Base-by-base conservation (phyloP, 2,329 filamentous ascomycete genomes). In the Curvularia verruculosa region DNA sequence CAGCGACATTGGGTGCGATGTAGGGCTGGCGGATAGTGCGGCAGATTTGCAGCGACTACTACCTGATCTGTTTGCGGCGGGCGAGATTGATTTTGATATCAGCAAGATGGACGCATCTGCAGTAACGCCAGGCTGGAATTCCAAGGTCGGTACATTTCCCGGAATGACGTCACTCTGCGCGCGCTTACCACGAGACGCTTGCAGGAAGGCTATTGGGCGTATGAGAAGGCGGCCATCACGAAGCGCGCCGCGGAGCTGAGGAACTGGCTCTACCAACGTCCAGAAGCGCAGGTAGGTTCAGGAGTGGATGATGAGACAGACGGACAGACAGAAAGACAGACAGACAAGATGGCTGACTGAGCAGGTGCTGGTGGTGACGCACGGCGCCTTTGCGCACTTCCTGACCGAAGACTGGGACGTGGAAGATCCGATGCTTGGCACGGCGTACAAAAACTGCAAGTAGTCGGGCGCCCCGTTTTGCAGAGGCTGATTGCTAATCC, bases 331-430 rank as follows among this genome's bases (percentile, higher is more conserved):
- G n/a, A n/a, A n/a, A n/a, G n/a, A n/a, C n/a, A n/a, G n/a, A n/a
- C n/a, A n/a, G n/a, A n/a, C n/a, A n/a, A n/a, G n/a, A n/a, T n/a
- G n/a, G 29, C 59, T 60, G 78, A 78, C 65, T 69, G 62, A 9
- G 69, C 84, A 94, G 65, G 84, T 96, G 26, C 86, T 89, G 0
- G 82, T 92, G 1, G 91, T 96, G 7, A 89, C 91, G 3, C 92
- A 96, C 68, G 92, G 92, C 1, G 90, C 89, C 1, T 90, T 93
- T 66, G 73, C 96, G 67, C 92, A 96, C 74, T 96, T 91, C 68
- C 79, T 96, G 61, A 95, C 91, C 0, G 85, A 92, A 64, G 92
- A 96, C 69, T 96, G 88, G 86, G 62, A 71, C 39, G 69, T 70
- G 12, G 63, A 57, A 12, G 66, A 74, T 45, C 67, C 70, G 1